Percentiles rank a stretch among this genome's conserved stretches.
phyloP scores from a whole-genome alignment of 2,329 filamentous ascomycete species.

The Sphaerostilbella broomeana region DNA sequence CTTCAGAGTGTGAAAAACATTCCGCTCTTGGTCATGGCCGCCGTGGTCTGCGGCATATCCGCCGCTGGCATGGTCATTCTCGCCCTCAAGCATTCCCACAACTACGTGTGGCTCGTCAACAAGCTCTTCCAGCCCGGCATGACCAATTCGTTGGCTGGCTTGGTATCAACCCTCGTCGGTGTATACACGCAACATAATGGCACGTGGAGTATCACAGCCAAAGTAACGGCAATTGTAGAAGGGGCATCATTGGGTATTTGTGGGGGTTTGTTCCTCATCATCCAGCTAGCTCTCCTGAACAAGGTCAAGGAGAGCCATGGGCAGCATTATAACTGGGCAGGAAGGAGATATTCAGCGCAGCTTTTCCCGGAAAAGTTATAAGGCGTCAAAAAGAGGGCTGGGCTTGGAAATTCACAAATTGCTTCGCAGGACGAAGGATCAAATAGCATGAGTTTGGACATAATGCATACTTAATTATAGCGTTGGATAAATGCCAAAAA shows the following conservation, averaged over 20 bases:
- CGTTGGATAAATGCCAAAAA: not conserved
- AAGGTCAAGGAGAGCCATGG: constrained; percentile 26
- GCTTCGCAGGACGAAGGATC: constrained; percentile 6
- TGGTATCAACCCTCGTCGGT: constrained; percentile 43
- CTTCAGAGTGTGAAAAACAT: constrained; percentile 26
- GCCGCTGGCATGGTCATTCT: constrained; percentile 34
- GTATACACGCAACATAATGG: constrained; percentile 43
- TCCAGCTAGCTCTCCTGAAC: constrained; percentile 26
- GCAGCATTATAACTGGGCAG: constrained; percentile 19
- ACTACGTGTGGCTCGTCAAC: constrained; percentile 50
- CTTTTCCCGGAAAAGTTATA: constrained; percentile 5
- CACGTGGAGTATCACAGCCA: constrained; percentile 37
- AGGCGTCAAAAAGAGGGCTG: not conserved
- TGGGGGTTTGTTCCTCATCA: constrained; percentile 23
- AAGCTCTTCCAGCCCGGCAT: constrained; percentile 40
- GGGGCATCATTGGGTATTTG: constrained; percentile 23
- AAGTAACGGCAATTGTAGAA: constrained; percentile 31
- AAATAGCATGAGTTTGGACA: not conserved
- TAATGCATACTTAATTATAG: not conserved
- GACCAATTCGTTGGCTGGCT: constrained; percentile 42
- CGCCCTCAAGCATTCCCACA: constrained; percentile 37
- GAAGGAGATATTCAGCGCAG: constrained; percentile 4
- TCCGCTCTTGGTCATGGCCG: constrained; percentile 38
- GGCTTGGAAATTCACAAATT: not conserved
- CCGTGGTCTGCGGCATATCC: constrained; percentile 33